Evolutionary conservation across 352 stramenopile species (phyloP), one percentile per base, ranked within the genome.

Genomic region (Pythium plurisporium): DNA sequence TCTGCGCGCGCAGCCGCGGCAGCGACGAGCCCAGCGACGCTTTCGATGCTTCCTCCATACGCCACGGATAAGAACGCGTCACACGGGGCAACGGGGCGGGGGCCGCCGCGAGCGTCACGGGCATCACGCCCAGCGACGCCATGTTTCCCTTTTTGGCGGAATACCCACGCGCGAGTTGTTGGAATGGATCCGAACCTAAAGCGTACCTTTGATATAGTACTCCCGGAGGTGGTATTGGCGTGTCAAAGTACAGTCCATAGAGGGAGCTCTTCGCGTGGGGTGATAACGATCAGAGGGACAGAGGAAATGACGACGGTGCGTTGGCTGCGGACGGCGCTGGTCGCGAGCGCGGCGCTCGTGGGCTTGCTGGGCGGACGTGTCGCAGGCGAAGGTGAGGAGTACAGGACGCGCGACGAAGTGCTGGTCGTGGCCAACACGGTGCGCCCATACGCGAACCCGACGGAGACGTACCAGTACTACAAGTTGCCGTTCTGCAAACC

Each of bases 391-490:
- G 54, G 54, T 4, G 38, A 20, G 10, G 62, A 69, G 46, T 69
- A 56, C 49, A 45, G 52, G 30, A 22, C 34, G 11, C 70, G 77
- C 17, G 81, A 91, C 19, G 78, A 89, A 47, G 76, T 91, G 62
- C 64, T 84, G 14, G 74, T 89, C 10, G 70, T 89, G 15, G 76
- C 74, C 33, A 91, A 91, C 62, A 88, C 78, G 69, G 78, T 87
- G 34, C 95, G 94, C 17, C 96, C 96, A 30, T 99, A 98, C 59
- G 97, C 97, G 44, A 99, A 99, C 75, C 96, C 95, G 20, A 98
- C 91, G 3, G 96, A 99, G 71, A 99, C 96, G 47, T 99, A 99
- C 72, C 87, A 97, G 68, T 99, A 99, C 76, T 99, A 99, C 76
- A 98, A 92, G 44, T 76, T 99, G 38, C 96, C 96, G 25, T 99